phyloP scores from a whole-genome alignment of 192 early-diverging fungal species.

The Mycoemilia scoparia region DNA sequence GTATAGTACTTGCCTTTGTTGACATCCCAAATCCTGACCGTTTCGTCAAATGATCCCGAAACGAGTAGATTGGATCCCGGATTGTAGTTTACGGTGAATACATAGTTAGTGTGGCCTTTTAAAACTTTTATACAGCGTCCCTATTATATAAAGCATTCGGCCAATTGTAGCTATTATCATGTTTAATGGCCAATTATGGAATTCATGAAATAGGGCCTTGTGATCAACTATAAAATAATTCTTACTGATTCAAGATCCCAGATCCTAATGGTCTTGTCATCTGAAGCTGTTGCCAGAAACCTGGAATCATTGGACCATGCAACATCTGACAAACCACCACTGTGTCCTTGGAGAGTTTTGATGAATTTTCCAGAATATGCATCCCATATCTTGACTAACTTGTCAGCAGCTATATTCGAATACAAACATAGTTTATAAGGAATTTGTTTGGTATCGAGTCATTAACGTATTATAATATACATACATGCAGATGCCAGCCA shows the following conservation, averaged over 20 bases:
- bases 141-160: slow-evolving; percentile 7
- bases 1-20: slow-evolving; percentile 43
- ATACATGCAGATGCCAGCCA: slow-evolving; percentile 79
- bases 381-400: slow-evolving; percentile 88
- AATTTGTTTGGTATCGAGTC: background rate
- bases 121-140: slow-evolving; percentile 54
- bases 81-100: slow-evolving; percentile 96
- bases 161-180: background rate
- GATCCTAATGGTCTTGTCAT: slow-evolving; percentile 89
- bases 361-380: slow-evolving; percentile 69
- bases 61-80: slow-evolving; percentile 86
- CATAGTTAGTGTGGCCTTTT: slow-evolving; percentile 87
- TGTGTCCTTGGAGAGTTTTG: slow-evolving; percentile 74
- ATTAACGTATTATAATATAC: too few relatives aligned
- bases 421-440: background rate
- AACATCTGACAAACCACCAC: slow-evolving; percentile 84
- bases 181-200: too few relatives aligned
- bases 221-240: background rate
- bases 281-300: slow-evolving; percentile 74
- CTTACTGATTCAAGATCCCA: slow-evolving; percentile 69
- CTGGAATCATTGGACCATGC: slow-evolving; percentile 89
- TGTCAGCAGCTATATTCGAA: too few relatives aligned
- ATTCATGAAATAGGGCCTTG: too few relatives aligned
- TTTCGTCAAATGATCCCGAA: slow-evolving; percentile 95
- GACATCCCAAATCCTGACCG: slow-evolving; percentile 91